A percentile compares a stretch with the other conserved stretches of the same genome.
phyloP scores from a whole-genome alignment of 345 rosid genomes.

The Crucihimalaya himalaica region DNA sequence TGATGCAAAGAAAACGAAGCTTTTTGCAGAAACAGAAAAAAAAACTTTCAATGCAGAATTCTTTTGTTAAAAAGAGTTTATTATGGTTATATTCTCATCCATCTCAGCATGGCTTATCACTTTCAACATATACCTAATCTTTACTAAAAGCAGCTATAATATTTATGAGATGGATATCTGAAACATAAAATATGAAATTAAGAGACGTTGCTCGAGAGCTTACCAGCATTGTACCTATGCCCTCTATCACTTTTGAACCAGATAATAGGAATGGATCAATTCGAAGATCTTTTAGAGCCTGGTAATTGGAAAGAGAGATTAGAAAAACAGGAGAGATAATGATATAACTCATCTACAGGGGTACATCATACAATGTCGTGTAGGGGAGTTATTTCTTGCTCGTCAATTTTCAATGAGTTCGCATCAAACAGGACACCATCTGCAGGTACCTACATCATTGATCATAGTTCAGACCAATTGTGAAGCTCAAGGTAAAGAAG shows the following conservation, averaged over 20 bases:
- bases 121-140: background rate
- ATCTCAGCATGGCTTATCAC: background rate
- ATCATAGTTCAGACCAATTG: background rate
- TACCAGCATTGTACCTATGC: conserved; percentile 92
- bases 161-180: background rate
- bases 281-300: conserved; percentile 70
- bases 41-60: background rate
- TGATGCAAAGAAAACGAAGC: background rate
- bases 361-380: conserved; percentile 45
- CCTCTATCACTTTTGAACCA: conserved; percentile 93
- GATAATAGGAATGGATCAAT: conserved; percentile 72
- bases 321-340: conserved; percentile 28
- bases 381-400: conserved; percentile 87
- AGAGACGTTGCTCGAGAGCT: background rate
- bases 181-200: background rate
- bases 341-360: conserved; percentile 1
- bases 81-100: too few species aligned
- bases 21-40: background rate
- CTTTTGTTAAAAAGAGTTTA: background rate
- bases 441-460: conserved; percentile 69
- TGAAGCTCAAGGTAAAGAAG: background rate
- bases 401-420: conserved; percentile 78
- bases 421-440: conserved; percentile 75
- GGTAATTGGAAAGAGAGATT: conserved; percentile 33
- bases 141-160: background rate